Conservation (phyloP, 306 rosid species). For the Trifolium subterraneum region DNA sequence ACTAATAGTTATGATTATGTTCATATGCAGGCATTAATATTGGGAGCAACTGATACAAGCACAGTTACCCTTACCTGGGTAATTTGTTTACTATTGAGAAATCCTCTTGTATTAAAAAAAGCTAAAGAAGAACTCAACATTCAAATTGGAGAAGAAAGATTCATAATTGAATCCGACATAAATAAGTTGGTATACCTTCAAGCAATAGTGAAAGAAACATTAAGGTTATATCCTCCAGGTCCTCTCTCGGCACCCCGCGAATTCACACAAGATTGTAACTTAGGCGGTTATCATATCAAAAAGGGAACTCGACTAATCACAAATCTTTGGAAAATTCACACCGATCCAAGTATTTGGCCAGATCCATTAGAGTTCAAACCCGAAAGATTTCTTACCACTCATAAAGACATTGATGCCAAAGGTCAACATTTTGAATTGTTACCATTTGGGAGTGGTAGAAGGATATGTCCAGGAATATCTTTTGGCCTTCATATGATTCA, state of each 20-base stretch:
- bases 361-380: slow-evolving; percentile 4
- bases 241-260: slow-evolving; percentile 36
- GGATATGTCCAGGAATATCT: slow-evolving; percentile 35
- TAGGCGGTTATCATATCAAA: slow-evolving; percentile 17
- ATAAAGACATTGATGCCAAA: slow-evolving; percentile 32
- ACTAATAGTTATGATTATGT: no score
- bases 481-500: slow-evolving; percentile 27
- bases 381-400: slow-evolving; percentile 30
- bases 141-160: slow-evolving; percentile 14
- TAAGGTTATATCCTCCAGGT: slow-evolving; percentile 9
- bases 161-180: slow-evolving; percentile 6
- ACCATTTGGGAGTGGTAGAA: slow-evolving; percentile 41
- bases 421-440: slow-evolving; percentile 34
- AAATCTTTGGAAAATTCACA: slow-evolving; percentile 28
- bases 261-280: slow-evolving; percentile 5
- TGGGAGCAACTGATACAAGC: slow-evolving; percentile 35
- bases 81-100: slow-evolving; percentile 15
- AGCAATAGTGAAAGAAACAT: slow-evolving; percentile 33
- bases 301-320: slow-evolving; percentile 33
- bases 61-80: slow-evolving; percentile 30
- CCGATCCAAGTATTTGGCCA: slow-evolving; percentile 13
- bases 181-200: slow-evolving; percentile 28
- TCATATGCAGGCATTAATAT: background rate
- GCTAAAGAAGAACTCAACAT: slow-evolving; percentile 15
- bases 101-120: slow-evolving; percentile 19